Base-by-base conservation (phyloP, 768 basidiomycete species). In the Phanerodontia chrysosporium region DNA sequence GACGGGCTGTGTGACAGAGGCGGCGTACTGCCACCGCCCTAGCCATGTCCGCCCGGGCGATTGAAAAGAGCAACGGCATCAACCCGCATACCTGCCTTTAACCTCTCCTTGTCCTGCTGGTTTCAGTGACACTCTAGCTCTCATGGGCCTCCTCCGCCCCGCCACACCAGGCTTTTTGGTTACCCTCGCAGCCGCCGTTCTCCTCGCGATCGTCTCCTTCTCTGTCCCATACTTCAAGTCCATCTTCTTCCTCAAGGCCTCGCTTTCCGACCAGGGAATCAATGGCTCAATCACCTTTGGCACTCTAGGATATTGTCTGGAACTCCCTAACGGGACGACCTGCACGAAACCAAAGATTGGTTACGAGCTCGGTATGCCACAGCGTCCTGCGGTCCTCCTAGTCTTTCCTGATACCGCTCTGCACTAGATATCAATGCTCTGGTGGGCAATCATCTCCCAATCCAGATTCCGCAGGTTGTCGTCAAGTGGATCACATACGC, bases 401-500 rank as follows among this genome's bases (percentile, higher is more conserved):
- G 16, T 49, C 48, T 45, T 55, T 21, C 46, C 21, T 54, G 8
- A 58, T 32, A 5, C 5, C 27, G 2, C 9, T 32, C 49, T 52
- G n/a, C 21, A 25, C 39, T 60, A 95, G 94, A 98, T 66, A 83
- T 95, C 64, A 92, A 95, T 66, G 69, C 77, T 36, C 80, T 98
- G 1, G 83, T 97, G 30, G 91, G 87, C 6, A 80, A 92, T 70
- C 73, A 78, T 3, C 75, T 82, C 1, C 66, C 77, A 27, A 73
- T 95, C 35, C 72, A 92, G 64, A 91, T 98, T 52, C 93, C 95
- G 1, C 76, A 84, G 57, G 83, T 92, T 6, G 81, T 86, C 51
- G 89, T 95, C 61, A 96, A 97, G 76, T 98, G 95, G 92, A 77
- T 98, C 69, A 98, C 97, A 10, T 96, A 96, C 67, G 87, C 86